Evolutionary conservation across 371 early-diverging fungal genomes (phyloP), one percentile per base, ranked within the genome.

Genomic region (Actinomucor elegans): DNA sequence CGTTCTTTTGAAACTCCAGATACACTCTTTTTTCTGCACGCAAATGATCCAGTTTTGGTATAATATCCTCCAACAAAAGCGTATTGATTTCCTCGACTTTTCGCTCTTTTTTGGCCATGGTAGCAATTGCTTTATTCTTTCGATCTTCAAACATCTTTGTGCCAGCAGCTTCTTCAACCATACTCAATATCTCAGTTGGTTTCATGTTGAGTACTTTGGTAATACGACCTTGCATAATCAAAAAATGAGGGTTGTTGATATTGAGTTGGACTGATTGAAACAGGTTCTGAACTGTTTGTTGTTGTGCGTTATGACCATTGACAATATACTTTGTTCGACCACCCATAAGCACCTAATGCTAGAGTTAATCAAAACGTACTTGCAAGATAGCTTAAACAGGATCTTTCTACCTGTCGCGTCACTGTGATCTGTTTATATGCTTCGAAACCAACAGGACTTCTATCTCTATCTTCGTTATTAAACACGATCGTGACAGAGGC

Each of bases 131-230:
- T 71, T 96, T 97, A 36, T 91, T 94, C 59, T 99, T 99, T 52
- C 94, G 79, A 62, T 95, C 97, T 68, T 98, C 98, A 69, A 94
- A 99, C 96, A 96, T 94, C 50, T 91, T 84, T 32, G 97, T 99
- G 5, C 99, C 99, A 4, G 99, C 98, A 0, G 99, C 97, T 69
- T 99, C 99, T 67, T 99, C 98, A 20, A 99, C 94, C 96, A 99
- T 95, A 26, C 91, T 88, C 27, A 96, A 71, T 21, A 98, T 89
- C 63, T 99, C 98, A 4, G 85, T 83, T 0, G 98, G 96, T 66
- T 97, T 97, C 99, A 99, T 99, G 66, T 97, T 99, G 21, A 99
- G 82, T 3, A 99, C 95, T 63, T 98, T 96, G 18, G 99, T 99
- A 64, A 99, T 98, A 48, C 89, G 84, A 32, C 99, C 99, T 75